Base-by-base conservation (phyloP, 1,139 yeast species). In the Yamadazyma epiphylla region DNA sequence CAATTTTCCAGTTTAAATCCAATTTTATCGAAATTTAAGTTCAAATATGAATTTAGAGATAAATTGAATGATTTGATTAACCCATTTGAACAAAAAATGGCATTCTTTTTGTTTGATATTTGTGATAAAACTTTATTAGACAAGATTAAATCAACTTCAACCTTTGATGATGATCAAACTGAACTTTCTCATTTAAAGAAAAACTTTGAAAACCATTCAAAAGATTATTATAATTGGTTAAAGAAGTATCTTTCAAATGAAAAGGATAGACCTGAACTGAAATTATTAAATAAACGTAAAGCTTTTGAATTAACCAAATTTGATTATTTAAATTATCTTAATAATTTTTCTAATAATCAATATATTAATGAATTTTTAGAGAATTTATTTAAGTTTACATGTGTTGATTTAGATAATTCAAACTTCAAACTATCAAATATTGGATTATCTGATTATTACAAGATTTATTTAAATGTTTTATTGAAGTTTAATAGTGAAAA, bases 151-250 rank as follows among this genome's bases (percentile, higher is more conserved):
- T 26, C 38, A 6, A 19, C 35, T 13, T 30, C 41, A 2, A 32
- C 35, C 5, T 26, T 35, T 9, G 45, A 37, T 14, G 45, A 43
- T 19, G 43, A 39, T 21, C 43, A 47, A 30, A 37, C 45, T 20
- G 60, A 54, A 28, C 29, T 51, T 19, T 29, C 31, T 12, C 37
- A 34, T 13, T 35, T 65, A 29, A 73, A 70, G 45, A 72, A 76
- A 33, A 72, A 66, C 25, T 84, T 84, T 53, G 94, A 84, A 45
- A 82, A 74, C 30, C 82, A 77, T 38, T 77, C 88, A 1, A 74
- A 79, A 37, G 87, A 80, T 32, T 86, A 75, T 51, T 85, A 86
- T 49, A 73, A 74, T 23, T 84, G 91, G 88, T 58, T 82, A 25
- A 74, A 82, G 30, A 74, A 82, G 38, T 78, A 80, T 41, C 57